These are phyloP conservation scores for Fistulifera pelliculosa DNA, from an alignment of 108 stramenopile species.

Conservation along the genomic window DNA sequence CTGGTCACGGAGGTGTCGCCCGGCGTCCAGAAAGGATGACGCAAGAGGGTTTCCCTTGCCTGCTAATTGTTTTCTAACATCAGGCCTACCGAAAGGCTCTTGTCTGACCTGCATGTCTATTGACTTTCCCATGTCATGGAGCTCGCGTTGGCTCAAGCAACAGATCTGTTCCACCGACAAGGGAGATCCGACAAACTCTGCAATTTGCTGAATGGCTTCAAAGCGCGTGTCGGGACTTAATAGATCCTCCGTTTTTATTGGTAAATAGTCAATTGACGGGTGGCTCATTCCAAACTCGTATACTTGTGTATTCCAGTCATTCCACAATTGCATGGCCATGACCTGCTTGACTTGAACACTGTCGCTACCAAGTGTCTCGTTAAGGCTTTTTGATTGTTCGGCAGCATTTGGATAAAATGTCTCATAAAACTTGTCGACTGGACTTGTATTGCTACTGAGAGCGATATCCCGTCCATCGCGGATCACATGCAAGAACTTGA, in stretches of 20 bases:
- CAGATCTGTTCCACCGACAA: conserved; percentile 16
- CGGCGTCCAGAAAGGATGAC: neutral
- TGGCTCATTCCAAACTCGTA: conserved; percentile 3
- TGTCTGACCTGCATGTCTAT: no score
- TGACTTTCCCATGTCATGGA: conserved; percentile 26
- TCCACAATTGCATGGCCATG: conserved; percentile 43
- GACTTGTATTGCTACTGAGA: conserved; percentile 59
- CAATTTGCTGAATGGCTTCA: conserved; percentile 14
- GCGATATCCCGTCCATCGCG: conserved; percentile 81
- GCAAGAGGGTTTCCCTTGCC: no score
- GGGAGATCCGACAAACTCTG: conserved; percentile 24
- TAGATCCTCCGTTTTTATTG: conserved; percentile 31
- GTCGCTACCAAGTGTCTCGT: neutral
- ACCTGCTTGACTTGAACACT: neutral
- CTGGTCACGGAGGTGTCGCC: no score
- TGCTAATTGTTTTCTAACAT: conserved; percentile 2
- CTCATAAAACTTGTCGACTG: conserved; percentile 65
- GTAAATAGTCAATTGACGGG: conserved; percentile 14
- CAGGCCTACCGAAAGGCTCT: no score
- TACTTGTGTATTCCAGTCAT: conserved; percentile 41
- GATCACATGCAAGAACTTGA: conserved; percentile 58
- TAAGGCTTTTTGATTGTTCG: neutral
- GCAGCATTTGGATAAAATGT: conserved; percentile 18
- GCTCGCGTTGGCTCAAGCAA: conserved; percentile 13
- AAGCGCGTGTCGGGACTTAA: conserved; percentile 14